These are phyloP conservation scores for Epichloe sibirici DNA, from an alignment of 2,329 filamentous ascomycete species.

Conservation along the genomic window DNA sequence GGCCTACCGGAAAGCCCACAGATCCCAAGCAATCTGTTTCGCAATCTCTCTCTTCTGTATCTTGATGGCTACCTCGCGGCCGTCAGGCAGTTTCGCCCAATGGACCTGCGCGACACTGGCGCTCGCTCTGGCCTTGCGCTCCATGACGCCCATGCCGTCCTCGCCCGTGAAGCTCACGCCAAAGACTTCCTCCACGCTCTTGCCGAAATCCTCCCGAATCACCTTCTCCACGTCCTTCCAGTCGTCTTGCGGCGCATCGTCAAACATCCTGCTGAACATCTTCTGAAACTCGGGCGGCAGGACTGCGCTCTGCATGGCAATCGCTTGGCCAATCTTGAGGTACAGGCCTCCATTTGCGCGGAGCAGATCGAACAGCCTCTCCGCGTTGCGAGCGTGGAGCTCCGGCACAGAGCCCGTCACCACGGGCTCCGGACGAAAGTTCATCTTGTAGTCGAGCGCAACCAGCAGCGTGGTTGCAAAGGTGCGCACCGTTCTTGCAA, in stretches of 20 bases:
- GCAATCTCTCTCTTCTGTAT: conserved; percentile 93
- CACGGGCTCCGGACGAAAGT: conserved; percentile 73
- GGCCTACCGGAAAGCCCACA: conserved; percentile 81
- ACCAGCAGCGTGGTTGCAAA: conserved; percentile 70
- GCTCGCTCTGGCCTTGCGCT: conserved; percentile 52
- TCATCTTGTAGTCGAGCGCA: conserved; percentile 90
- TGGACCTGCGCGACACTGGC: conserved; percentile 96
- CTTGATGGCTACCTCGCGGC: conserved; percentile 87
- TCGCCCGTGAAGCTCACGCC: conserved; percentile 70
- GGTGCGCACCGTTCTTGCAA: conserved; percentile 68
- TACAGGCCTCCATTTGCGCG: conserved; percentile 85
- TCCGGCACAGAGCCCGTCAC: conserved; percentile 62
- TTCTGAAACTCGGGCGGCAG: conserved; percentile 88
- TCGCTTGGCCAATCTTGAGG: conserved; percentile 94
- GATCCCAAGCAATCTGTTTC: conserved; percentile 82
- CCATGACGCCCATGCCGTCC: conserved; percentile 53
- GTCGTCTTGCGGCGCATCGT: conserved; percentile 86
- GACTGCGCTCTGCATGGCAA: conserved; percentile 94
- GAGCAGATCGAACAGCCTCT: conserved; percentile 70
- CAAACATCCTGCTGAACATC: conserved; percentile 96
- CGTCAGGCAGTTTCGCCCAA: conserved; percentile 78
- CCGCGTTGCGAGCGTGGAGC: conserved; percentile 72
- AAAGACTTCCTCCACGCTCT: conserved; percentile 79
- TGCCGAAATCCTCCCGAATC: conserved; percentile 80
- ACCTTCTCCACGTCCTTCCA: conserved; percentile 81